Evolutionary conservation across 1,284 basidiomycete genomes (phyloP).

Genomic region (Inonotus obliquus): DNA sequence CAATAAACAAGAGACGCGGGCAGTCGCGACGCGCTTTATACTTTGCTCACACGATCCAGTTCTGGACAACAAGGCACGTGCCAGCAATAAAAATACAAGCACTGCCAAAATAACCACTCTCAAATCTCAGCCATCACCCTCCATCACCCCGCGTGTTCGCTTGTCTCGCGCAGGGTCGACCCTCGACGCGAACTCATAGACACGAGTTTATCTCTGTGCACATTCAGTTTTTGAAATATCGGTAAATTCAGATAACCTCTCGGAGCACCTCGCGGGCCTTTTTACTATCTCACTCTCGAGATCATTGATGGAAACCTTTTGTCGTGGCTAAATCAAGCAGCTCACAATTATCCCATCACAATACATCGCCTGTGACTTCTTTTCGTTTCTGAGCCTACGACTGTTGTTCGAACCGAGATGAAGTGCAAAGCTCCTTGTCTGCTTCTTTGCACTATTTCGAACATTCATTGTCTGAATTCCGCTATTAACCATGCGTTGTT

Average conservation of each 20-base stretch:
- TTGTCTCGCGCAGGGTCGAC: not conserved
- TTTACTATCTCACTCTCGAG: not conserved
- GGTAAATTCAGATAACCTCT: not conserved
- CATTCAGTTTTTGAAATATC: not conserved
- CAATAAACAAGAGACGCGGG: slow-evolving; percentile 1
- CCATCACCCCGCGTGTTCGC: not conserved
- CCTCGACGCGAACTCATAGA: not conserved
- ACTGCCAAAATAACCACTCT: not conserved
- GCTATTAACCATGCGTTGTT: not conserved
- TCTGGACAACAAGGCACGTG: not conserved
- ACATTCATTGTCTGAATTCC: not conserved
- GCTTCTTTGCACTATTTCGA: not conserved
- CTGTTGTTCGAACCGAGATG: not conserved
- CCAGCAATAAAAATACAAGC: not conserved
- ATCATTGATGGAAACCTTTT: not conserved
- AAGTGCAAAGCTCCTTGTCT: not conserved
- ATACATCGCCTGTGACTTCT: not conserved
- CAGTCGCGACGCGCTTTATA: slow-evolving; percentile 5
- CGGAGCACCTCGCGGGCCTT: not conserved
- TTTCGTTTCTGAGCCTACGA: not conserved
- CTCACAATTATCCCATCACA: not conserved
- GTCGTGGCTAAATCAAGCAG: not conserved
- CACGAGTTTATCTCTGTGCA: not conserved
- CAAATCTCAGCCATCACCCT: not conserved
- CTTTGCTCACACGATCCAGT: not conserved